Evolutionary conservation across 2,329 filamentous ascomycete species (phyloP), one percentile per base, ranked within the genome.

Genomic region (Cladosporium sp.): DNA sequence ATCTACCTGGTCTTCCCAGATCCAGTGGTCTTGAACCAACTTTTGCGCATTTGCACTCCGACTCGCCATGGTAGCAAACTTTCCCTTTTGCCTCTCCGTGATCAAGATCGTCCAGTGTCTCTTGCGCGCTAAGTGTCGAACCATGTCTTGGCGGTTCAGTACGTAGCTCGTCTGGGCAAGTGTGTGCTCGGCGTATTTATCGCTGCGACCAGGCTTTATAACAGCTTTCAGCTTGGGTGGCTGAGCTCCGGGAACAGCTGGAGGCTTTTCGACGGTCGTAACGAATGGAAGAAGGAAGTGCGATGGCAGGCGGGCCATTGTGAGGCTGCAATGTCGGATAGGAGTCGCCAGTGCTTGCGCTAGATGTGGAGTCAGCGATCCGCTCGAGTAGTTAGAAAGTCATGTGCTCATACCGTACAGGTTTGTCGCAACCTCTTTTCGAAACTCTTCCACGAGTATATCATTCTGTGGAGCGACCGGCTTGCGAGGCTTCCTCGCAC

Each of bases 241-340:
- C 34, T n/a, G 52, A 20, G 0, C 71, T 67, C 0, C 81, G 83
- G 47, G 38, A 9, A 78, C 85, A 58, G 88, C 80, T 6, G 54
- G 54, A 5, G 19, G 4, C 11, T 11, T 25, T 15, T 47, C 30
- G 1, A 74, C 67, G 12, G 85, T 74, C 1, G 85, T 66, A 28
- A 80, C 78, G 60, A 90, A 85, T 34, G 82, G 76, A 57, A 88
- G 82, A 4, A 90, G 74, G 68, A 90, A 88, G 66, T 81, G 84
- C 14, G 71, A 72, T 1, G 88, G 88, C 6, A 90, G 71, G 1
- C 68, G 67, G 0, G 70, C 68, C 0, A 66, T 61, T 1, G 85
- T 84, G 34, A 81, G 68, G 20, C 72, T 66, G 66, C 87, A 89
- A 59, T 70, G 65, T 56, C 88, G 84, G 20, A 87, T 59, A 0